Evolutionary conservation across 805 yeast genomes (phyloP), one percentile per base, ranked within the genome.

Genomic region (Candida maesae): DNA sequence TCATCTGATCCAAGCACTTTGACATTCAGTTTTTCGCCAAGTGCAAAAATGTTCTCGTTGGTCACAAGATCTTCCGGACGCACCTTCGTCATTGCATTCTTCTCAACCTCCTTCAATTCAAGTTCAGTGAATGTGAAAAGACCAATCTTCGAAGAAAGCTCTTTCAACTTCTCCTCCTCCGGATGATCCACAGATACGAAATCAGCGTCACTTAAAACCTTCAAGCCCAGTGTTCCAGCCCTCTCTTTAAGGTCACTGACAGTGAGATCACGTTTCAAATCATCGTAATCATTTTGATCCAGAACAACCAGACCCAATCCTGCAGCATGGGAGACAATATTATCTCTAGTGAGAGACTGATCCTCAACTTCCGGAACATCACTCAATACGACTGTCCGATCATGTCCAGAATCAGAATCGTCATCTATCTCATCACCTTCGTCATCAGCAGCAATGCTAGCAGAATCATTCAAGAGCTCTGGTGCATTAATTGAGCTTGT

Each of bases 231-330:
- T 3, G 42, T 35, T 6, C 29, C 25, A 4, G 58, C 58, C 26
- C 25, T 31, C 15, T 16, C 27, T 18, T 38, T 33, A 10, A 51
- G 15, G 6, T 33, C 36, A 3, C 38, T 8, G 6, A 42, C 8
- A 16, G 31, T 36, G 40, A 17, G 25, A 11, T 2, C 57, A 34
- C 2, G 27, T 6, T 15, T 12, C 24, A 17, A 41, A 30, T 23
- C 18, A 9, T 51, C 56, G 33, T 51, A 55, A 4, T 54, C 59
- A 10, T 42, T 30, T 21, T 51, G 46, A 14, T 52, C 56, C 14
- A 66, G 15, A 2, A 64, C 53, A n/a, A 56, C 53, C 35, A 58
- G 44, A 3, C 58, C 58, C 6, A 51, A 23, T 2, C 42, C 47
- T 2, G 34, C n/a, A 9, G 59, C 59, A 20, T 36, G 46, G 9